Conservation (phyloP, 2,329 filamentous ascomycete species). For the Tolypocladium guangdongense region DNA sequence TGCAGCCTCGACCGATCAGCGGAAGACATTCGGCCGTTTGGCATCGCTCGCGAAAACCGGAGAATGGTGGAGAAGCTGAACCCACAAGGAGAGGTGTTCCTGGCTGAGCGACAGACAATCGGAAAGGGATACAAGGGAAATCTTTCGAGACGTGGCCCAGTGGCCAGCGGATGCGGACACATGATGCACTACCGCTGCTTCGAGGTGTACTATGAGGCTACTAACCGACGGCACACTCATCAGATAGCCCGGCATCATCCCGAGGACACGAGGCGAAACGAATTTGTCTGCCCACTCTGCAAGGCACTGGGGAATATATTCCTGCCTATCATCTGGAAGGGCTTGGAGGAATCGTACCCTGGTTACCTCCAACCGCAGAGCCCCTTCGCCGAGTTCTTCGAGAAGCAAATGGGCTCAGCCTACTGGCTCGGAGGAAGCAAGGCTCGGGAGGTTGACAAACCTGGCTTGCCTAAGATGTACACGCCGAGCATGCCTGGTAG, state of each 20-base stretch:
- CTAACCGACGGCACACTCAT: slow-evolving; percentile 70
- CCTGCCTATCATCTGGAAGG: slow-evolving; percentile 90
- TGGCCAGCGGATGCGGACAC: slow-evolving; percentile 87
- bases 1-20: slow-evolving; percentile 75
- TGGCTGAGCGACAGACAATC: slow-evolving; percentile 67
- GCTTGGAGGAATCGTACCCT: slow-evolving; percentile 73
- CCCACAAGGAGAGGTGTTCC: slow-evolving; percentile 57
- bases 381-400: slow-evolving; percentile 60
- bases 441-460: slow-evolving; percentile 21
- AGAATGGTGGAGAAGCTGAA: slow-evolving; percentile 67
- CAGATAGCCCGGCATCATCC: slow-evolving; percentile 94
- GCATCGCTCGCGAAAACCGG: slow-evolving; percentile 79
- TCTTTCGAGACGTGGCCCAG: slow-evolving; percentile 59
- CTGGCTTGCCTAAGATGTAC: slow-evolving; percentile 16
- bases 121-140: slow-evolving; percentile 78
- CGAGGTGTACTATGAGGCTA: slow-evolving; percentile 80
- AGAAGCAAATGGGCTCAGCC: slow-evolving; percentile 39
- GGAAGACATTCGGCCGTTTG: slow-evolving; percentile 76
- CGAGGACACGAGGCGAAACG: slow-evolving; percentile 65
- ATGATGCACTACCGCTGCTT: slow-evolving; percentile 99
- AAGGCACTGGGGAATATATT: slow-evolving; percentile 95
- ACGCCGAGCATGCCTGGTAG: slow-evolving; percentile 28
- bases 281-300: slow-evolving; percentile 94
- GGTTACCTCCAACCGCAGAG: slow-evolving; percentile 52
- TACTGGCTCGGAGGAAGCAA: slow-evolving; percentile 31